phyloP scores from a whole-genome alignment of 176 grass and related monocot species.

The Raddia distichophylla region DNA sequence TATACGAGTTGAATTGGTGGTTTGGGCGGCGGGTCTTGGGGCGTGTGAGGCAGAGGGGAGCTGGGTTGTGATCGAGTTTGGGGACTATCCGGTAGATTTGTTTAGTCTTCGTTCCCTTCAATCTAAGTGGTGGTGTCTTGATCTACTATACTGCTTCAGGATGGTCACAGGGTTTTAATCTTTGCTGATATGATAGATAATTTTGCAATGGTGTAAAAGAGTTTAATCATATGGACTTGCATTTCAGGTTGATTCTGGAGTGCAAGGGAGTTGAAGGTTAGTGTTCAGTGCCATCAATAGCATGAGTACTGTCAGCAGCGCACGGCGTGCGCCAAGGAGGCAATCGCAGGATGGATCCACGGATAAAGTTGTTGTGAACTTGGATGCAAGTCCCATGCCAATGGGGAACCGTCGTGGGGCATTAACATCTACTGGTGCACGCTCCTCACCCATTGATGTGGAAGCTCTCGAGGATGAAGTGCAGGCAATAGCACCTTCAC shows the following conservation, averaged over 20 bases:
- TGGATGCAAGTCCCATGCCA: slow-evolving; percentile 10
- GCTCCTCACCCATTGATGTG: slow-evolving; percentile 51
- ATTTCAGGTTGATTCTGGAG: slow-evolving; percentile 37
- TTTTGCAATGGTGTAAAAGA: background rate
- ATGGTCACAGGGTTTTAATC: background rate
- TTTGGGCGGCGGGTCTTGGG: too few relatives aligned
- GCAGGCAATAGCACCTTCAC: slow-evolving; percentile 41
- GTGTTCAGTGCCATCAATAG: slow-evolving; percentile 12
- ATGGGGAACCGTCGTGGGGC: too few relatives aligned
- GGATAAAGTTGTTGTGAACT: slow-evolving; percentile 48
- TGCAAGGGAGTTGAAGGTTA: background rate
- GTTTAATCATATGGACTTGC: background rate
- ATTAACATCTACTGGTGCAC: background rate
- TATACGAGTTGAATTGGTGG: too few relatives aligned
- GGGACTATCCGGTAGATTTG: too few relatives aligned
- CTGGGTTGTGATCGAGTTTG: too few relatives aligned
- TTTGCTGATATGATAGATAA: background rate
- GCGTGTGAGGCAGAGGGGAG: too few relatives aligned
- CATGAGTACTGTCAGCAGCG: slow-evolving; percentile 40
- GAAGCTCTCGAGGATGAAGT: slow-evolving; percentile 56
- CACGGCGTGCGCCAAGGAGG: slow-evolving; percentile 30
- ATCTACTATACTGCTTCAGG: too few relatives aligned
- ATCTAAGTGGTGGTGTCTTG: too few relatives aligned
- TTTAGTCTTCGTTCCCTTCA: too few relatives aligned
- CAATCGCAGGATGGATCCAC: slow-evolving; percentile 30